A percentile compares a stretch with the other conserved stretches of the same genome.
phyloP scores from a whole-genome alignment of 23 red algal species.

The Gracilaria caudata region DNA sequence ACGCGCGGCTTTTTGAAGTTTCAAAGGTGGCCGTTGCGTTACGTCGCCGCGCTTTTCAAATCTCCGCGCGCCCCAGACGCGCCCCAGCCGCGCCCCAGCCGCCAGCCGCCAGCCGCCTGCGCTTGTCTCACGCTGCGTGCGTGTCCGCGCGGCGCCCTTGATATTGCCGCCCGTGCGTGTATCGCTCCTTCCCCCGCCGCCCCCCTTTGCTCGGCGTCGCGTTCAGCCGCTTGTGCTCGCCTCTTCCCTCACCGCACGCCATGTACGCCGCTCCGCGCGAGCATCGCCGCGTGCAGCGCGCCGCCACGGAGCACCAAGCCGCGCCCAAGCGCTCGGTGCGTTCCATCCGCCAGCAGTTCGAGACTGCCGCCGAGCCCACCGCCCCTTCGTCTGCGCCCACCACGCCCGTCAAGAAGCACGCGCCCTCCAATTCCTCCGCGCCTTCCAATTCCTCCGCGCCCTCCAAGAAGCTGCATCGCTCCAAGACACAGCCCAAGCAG shows the following conservation, averaged over 20 bases:
- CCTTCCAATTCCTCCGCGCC: not conserved
- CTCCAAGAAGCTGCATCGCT: not conserved
- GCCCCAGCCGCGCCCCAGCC: not conserved
- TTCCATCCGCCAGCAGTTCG: constrained; percentile 60
- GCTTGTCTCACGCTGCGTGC: not conserved
- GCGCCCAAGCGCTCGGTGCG: constrained; percentile 43
- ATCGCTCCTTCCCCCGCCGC: not conserved
- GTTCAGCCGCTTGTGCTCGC: not conserved
- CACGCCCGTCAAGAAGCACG: constrained; percentile 39
- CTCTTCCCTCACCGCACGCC: not conserved
- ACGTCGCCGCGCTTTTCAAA: not conserved
- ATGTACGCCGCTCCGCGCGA: constrained; percentile 18
- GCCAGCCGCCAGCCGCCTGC: not conserved
- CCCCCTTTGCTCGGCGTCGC: not conserved
- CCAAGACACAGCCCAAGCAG: not conserved
- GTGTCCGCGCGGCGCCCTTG: not conserved
- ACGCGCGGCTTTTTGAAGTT: not conserved
- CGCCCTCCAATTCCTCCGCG: not conserved
- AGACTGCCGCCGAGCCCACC: constrained; percentile 4
- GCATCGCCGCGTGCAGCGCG: constrained; percentile 7
- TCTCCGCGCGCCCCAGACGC: not conserved
- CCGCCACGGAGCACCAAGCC: not conserved
- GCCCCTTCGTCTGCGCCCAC: constrained; percentile 43
- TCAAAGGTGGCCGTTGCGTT: constrained; percentile 7
- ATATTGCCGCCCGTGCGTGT: too few species aligned